phyloP scores from a whole-genome alignment of 495 filamentous ascomycete genomes.

The Bacidia rubella region DNA sequence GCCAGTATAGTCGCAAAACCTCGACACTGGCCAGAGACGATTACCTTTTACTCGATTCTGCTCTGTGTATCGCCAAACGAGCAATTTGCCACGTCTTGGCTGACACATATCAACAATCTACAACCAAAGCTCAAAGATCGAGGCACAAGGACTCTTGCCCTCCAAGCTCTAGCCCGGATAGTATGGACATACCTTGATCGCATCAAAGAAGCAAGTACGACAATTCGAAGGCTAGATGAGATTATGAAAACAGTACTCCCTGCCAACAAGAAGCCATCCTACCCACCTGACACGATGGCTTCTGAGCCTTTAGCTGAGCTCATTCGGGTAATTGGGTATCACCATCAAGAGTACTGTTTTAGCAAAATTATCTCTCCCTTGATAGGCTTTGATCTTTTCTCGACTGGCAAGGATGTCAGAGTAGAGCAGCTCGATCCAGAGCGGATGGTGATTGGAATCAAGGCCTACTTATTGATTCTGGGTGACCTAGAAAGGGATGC shows the following conservation, averaged over 20 bases:
- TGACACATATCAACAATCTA: slow-evolving; percentile 59
- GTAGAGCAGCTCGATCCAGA: slow-evolving; percentile 93
- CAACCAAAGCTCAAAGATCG: slow-evolving; percentile 75
- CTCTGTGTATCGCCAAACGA: slow-evolving; percentile 81
- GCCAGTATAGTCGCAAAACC: slow-evolving; percentile 78
- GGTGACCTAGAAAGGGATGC: slow-evolving; percentile 82
- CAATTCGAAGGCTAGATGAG: slow-evolving; percentile 73
- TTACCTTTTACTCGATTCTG: slow-evolving; percentile 70
- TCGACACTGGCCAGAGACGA: slow-evolving; percentile 76
- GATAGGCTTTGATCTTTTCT: slow-evolving; percentile 82
- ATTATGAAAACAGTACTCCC: slow-evolving; percentile 71
- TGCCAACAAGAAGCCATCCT: slow-evolving; percentile 57
- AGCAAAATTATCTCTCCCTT: slow-evolving; percentile 83
- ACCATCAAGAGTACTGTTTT: slow-evolving; percentile 86
- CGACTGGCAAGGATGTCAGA: slow-evolving; percentile 61
- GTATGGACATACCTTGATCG: slow-evolving; percentile 94
- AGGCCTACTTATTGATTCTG: slow-evolving; percentile 85
- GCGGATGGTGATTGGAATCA: slow-evolving; percentile 89
- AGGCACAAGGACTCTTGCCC: slow-evolving; percentile 57
- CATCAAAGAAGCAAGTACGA: slow-evolving; percentile 53
- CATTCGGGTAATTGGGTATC: slow-evolving; percentile 88
- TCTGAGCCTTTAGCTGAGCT: slow-evolving; percentile 85
- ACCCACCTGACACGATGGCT: slow-evolving; percentile 66
- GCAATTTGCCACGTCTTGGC: slow-evolving; percentile 71
- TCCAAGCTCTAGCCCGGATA: slow-evolving; percentile 84